phyloP scores from a whole-genome alignment of 1,284 basidiomycete species.

The Meira miltonrushii region DNA sequence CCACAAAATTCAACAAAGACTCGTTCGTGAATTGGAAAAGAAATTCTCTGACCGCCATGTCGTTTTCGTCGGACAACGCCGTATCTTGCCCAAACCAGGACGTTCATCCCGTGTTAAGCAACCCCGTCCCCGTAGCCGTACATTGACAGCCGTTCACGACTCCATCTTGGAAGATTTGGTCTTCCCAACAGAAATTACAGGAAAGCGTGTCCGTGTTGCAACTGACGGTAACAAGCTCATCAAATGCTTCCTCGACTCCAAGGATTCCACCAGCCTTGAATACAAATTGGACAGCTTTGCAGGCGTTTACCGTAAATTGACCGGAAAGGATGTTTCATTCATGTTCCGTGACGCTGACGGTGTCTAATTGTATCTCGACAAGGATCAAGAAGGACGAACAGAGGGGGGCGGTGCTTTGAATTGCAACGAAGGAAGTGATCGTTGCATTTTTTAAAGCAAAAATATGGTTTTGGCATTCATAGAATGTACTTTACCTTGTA shows the following conservation, averaged over 20 bases:
- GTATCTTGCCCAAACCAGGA: conserved; percentile 95
- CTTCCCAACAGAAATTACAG: conserved; percentile 96
- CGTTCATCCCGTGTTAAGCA: conserved; percentile 86
- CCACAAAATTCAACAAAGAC: conserved; percentile 94
- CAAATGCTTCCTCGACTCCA: conserved; percentile 79
- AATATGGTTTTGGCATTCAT: too few relatives aligned
- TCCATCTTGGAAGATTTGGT: conserved; percentile 98
- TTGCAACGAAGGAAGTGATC: background rate
- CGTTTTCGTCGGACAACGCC: conserved; percentile 96
- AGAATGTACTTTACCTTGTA: too few relatives aligned
- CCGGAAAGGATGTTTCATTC: conserved; percentile 77
- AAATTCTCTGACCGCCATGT: conserved; percentile 99
- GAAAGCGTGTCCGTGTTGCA: conserved; percentile 78
- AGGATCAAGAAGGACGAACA: background rate
- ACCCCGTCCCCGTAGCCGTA: conserved; percentile 93
- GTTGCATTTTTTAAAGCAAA: too few relatives aligned
- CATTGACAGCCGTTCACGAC: conserved; percentile 95
- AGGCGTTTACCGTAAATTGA: conserved; percentile 86
- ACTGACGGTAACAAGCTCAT: conserved; percentile 51
- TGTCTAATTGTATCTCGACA: conserved; percentile 1
- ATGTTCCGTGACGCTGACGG: conserved; percentile 22
- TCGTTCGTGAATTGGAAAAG: conserved; percentile 99
- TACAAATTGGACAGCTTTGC: conserved; percentile 99
- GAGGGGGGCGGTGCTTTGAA: background rate
- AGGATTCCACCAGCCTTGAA: conserved; percentile 96